These are phyloP conservation scores for Trebouxia sp. DNA, from an alignment of 139 green algal genomes.

Conservation along the genomic window DNA sequence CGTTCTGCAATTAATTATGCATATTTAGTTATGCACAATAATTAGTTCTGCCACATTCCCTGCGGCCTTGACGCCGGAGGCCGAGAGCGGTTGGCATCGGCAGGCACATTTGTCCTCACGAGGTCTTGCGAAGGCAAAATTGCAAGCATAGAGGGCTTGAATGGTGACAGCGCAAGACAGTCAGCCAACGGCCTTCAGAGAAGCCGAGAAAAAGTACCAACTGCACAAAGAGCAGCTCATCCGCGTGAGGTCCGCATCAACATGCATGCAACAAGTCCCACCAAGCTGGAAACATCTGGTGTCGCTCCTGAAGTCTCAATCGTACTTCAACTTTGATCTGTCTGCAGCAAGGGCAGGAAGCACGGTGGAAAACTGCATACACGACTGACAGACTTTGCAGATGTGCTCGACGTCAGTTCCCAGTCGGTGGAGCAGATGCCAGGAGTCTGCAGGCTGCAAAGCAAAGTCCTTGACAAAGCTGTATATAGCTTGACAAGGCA, in stretches of 20 bases:
- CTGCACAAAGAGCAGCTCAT: slow-evolving; percentile 43
- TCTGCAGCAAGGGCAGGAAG: slow-evolving; percentile 43
- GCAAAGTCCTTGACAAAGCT: background rate
- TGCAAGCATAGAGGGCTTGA: too few relatives aligned
- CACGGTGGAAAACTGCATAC: slow-evolving; percentile 31
- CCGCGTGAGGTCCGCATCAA: slow-evolving; percentile 36
- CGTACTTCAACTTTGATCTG: background rate
- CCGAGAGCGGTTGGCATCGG: too few relatives aligned
- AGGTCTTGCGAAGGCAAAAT: too few relatives aligned
- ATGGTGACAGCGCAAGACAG: background rate
- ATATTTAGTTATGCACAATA: too few relatives aligned
- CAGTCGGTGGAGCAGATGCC: background rate
- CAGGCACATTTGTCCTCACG: too few relatives aligned
- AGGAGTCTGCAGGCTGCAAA: background rate
- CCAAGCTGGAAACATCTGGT: too few relatives aligned
- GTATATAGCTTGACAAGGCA: slow-evolving; percentile 37
- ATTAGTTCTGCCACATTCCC: too few relatives aligned
- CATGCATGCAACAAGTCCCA: too few relatives aligned
- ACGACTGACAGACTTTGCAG: slow-evolving; percentile 49
- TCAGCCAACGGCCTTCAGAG: slow-evolving; percentile 49
- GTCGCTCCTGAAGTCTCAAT: too few relatives aligned
- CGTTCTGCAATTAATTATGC: too few relatives aligned
- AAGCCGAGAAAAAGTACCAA: slow-evolving; percentile 65
- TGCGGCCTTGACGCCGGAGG: too few relatives aligned
- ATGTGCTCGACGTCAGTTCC: slow-evolving; percentile 48